Evolutionary conservation across 441 rosid genomes (phyloP), one percentile per base, ranked within the genome.

Genomic region (Croton laevigatus): DNA sequence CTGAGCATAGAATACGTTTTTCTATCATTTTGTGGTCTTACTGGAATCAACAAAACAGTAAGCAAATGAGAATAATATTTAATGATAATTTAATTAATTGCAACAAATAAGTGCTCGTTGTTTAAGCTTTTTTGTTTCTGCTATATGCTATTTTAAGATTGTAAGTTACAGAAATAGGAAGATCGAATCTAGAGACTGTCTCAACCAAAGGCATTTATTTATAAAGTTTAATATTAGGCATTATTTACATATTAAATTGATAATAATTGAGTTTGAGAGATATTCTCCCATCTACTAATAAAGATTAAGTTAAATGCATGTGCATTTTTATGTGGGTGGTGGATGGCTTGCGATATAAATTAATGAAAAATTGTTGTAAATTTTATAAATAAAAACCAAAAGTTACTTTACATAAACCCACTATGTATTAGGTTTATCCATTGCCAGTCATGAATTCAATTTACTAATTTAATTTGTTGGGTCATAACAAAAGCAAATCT

Each of bases 1-100:
- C 10, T 68, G 72, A 7, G 65, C 54, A 71, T 74, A 61, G 54
- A 42, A 11, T 45, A 65, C 66, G 52, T 54, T 14, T 65, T 66
- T 59, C 49, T 58, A 23, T 19, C 20, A 23, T 68, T 58, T 68
- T 58, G 22, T 51, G 7, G 13, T 42, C 19, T 70, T 9, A 10
- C 11, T 8, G 16, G 58, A 36, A 49, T 42, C 44, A 10, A 4
- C 17, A 63, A 36, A 10, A 6, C 17, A 63, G 63, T 32, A 42
- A 37, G 17, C 66, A 5, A 40, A 40, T 40, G 6, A 40, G 22
- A 54, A 63, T 54, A 20, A 20, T 38, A 10, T 53, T 22, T 37
- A 23, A 23, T 34, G 11, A 10, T 59, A 38, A 17, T 23, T 67
- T 38, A 13, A 11, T 63, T 8, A 14, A 49, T 65, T 36, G 22